Evolutionary conservation across 768 basidiomycete genomes (phyloP).

Genomic region (Mycena haematopus): DNA sequence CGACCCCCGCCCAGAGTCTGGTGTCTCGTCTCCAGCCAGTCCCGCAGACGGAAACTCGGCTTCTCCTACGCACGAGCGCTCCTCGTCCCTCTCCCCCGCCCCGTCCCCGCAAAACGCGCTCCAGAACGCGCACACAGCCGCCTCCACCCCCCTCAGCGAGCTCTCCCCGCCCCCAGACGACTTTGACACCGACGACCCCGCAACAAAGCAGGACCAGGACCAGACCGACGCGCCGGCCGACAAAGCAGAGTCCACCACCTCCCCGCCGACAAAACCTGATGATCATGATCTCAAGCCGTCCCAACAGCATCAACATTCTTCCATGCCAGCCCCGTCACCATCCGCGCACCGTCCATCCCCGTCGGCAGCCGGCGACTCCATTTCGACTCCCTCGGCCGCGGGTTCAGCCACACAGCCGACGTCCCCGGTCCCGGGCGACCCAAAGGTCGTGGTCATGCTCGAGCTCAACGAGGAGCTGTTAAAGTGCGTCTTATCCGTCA

Average conservation of each 20-base stretch:
- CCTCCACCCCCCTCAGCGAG: conserved; percentile 78
- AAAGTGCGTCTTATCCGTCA: conserved; percentile 54
- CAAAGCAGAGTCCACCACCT: conserved; percentile 27
- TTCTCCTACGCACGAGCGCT: conserved; percentile 48
- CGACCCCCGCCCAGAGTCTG: conserved; percentile 28
- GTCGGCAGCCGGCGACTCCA: conserved; percentile 35
- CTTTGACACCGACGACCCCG: conserved; percentile 56
- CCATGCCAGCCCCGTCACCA: conserved; percentile 30
- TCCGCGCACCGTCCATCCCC: conserved; percentile 29
- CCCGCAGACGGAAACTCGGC: conserved; percentile 36
- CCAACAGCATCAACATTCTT: conserved; percentile 32
- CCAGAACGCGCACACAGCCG: conserved; percentile 29
- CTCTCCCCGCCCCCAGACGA: conserved; percentile 71
- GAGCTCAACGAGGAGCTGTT: conserved; percentile 75
- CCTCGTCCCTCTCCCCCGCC: conserved; percentile 63
- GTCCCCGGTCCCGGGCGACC: conserved; percentile 41
- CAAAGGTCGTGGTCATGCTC: conserved; percentile 66
- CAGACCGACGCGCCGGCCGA: conserved; percentile 1
- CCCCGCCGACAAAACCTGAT: conserved; percentile 26
- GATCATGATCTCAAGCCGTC: conserved; percentile 30
- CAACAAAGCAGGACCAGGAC: conserved; percentile 35
- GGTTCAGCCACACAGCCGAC: conserved; percentile 35
- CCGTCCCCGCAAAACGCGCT: conserved; percentile 47
- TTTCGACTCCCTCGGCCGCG: conserved; percentile 32
- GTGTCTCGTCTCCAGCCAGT: conserved; percentile 31